Base-by-base conservation (phyloP, 176 grass and related monocot species). In the Juncus inflexus region DNA sequence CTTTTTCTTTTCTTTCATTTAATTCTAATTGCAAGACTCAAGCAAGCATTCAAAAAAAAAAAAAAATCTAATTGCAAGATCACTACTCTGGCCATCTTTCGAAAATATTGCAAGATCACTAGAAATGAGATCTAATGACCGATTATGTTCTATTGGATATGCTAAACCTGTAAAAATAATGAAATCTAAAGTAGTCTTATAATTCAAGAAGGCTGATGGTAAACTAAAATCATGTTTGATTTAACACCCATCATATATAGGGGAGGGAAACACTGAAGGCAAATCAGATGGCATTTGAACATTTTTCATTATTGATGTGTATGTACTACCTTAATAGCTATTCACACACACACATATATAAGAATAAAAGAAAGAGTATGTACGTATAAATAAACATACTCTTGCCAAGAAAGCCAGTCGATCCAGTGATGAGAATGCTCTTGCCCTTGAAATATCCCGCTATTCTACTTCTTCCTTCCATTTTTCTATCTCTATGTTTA, bases 401-500 rank as follows among this genome's bases (percentile, higher is more conserved):
- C 81, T 90, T 96, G 36, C 80, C 91, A 37, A 90, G 81, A 50
- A 96, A 96, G 11, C 91, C 91, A 19, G 91, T 96, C 52, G 87
- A 82, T 19, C 91, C 87, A 3, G 86, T 96, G 79, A 96, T 81
- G 5, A 96, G 81, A 11, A 87, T 35, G 67, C 54, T 87, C 84
- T 96, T 96, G 76, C 79, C 80, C 76, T 83, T 85, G 73, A 90
- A 96, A 62, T 78, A 85, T 2, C 74, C 81, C 11, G 59, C 60
- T 67, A 96, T 87, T 50, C 42, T 77, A 5, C 12, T 69, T 9
- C 6, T 47, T 63, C 80, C 80, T 7, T 87, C 91, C 87, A 90
- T 78, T 15, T 73, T 15, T 40, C 28, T 63, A 63, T 64, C 8
- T 63, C 50, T 64, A 16, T 11, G 62, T 69, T 37, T 16, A 51